These are phyloP conservation scores for Candida neerlandica DNA, from an alignment of 1,139 yeast genomes.

Conservation along the genomic window DNA sequence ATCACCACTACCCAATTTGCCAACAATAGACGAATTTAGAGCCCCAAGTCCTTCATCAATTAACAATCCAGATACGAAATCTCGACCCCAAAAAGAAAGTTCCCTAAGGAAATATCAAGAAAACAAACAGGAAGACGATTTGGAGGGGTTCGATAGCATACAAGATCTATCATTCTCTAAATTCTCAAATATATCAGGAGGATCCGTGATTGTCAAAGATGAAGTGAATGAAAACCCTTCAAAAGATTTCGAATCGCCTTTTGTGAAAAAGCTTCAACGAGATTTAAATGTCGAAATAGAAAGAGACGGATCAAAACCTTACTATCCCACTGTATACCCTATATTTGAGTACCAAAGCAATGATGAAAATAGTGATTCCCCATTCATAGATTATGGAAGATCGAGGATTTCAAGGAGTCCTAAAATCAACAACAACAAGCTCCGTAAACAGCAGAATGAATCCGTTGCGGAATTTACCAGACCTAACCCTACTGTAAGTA, in stretches of 20 bases:
- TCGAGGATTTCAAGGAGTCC: neutral
- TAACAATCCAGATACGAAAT: neutral
- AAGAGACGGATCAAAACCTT: slow-evolving; percentile 1
- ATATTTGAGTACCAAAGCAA: slow-evolving; percentile 10
- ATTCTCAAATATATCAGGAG: slow-evolving; percentile 37
- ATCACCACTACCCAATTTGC: slow-evolving; percentile 8
- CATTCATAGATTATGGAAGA: slow-evolving; percentile 8
- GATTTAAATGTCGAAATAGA: slow-evolving; percentile 15
- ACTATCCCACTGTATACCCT: slow-evolving; percentile 11
- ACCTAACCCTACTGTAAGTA: slow-evolving; percentile 7
- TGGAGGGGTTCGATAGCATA: slow-evolving; percentile 25
- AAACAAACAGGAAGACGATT: slow-evolving; percentile 14
- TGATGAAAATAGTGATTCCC: slow-evolving; percentile 12
- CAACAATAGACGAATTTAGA: neutral
- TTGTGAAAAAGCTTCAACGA: slow-evolving; percentile 27
- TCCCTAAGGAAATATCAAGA: slow-evolving; percentile 21
- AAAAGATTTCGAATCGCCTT: slow-evolving; percentile 27
- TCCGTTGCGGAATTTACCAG: neutral
- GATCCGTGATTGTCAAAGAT: slow-evolving; percentile 16
- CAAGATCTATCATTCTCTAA: slow-evolving; percentile 41
- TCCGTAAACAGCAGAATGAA: slow-evolving; percentile 5
- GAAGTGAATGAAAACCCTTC: neutral
- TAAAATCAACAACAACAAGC: slow-evolving; percentile 7
- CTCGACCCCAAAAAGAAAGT: slow-evolving; percentile 9
- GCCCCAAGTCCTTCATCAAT: neutral